Base-by-base conservation (phyloP, 2,329 filamentous ascomycete genomes). In the Aspergillus pseudoglaucus region DNA sequence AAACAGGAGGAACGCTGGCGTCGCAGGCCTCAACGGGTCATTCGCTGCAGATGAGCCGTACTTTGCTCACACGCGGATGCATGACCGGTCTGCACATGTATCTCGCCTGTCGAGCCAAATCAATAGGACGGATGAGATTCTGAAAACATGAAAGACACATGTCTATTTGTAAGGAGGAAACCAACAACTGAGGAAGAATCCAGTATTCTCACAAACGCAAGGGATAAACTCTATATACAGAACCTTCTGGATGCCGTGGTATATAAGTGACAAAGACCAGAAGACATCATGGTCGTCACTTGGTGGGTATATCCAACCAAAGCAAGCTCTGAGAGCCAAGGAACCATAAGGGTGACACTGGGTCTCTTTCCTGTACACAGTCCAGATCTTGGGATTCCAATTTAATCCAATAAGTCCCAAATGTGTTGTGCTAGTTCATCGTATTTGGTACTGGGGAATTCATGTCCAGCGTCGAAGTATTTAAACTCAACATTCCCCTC, bases 381-480 rank as follows among this genome's bases (percentile, higher is more conserved):
- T 23, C 14, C 17, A 10, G 6, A 22, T 44, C 4, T 42, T 14
- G 17, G 18, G 35, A 40, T 42, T 22, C 18, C 10, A 30, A 41
- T 37, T 56, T 45, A 59, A 51, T 50, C 20, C 45, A 56, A 48
- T 41, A 73, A 70, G 14, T 69, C 66, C 44, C 64, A 58, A 35
- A 82, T 73, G n/a, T 68, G 65, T n/a, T 72, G 64, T 1, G 80
- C 81, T 47, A 88, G 75, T 47, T 82, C 77, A 8, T 72, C 68
- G 2, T 79, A 80, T 47, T 76, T 76, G 10, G 79, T 79, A 53
- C 88, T 81, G 1, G 82, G 82, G 50, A 89, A 71, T 59, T 88
- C 85, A 61, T 90, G 87, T 0, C 84, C 85, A 4, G 79, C 83
- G 20, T 80, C 74, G 14, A 88, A 59, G 20, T 79, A 67, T 38